These are phyloP conservation scores for Auriscalpium orientale DNA, from an alignment of 768 basidiomycete species.

Conservation along the genomic window DNA sequence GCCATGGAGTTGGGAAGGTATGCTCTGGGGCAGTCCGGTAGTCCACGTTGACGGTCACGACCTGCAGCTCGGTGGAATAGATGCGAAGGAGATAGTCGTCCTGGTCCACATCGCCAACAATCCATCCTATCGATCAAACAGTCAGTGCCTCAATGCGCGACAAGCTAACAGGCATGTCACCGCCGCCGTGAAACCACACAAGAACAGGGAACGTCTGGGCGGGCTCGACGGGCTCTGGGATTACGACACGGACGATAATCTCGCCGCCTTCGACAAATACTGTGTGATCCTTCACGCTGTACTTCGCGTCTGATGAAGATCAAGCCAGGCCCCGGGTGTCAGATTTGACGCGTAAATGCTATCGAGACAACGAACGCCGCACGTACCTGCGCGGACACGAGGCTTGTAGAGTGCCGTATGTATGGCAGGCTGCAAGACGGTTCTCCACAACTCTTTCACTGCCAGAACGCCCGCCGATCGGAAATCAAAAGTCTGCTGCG, in stretches of 20 bases:
- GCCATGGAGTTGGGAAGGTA: conserved; percentile 6
- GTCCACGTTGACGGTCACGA: conserved; percentile 5
- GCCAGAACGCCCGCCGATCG: no score
- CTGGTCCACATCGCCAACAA: conserved; percentile 10
- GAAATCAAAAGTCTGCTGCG: no score
- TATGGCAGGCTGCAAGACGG: no score
- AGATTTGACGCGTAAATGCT: no score
- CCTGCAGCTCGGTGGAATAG: conserved; percentile 1
- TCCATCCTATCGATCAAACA: background rate
- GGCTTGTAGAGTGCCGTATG: no score
- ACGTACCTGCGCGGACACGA: no score
- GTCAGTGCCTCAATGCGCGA: no score
- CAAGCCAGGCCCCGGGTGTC: no score
- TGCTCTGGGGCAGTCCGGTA: conserved; percentile 16
- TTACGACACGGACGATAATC: background rate
- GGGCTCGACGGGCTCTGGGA: background rate
- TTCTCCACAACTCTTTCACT: no score
- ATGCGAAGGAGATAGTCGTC: conserved; percentile 10
- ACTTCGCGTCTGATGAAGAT: background rate
- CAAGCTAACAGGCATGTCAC: background rate
- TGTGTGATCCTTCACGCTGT: background rate
- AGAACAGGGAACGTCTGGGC: background rate
- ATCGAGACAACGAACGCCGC: no score
- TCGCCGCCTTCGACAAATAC: conserved; percentile 3
- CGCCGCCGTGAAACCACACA: conserved; percentile 1